Conservation (phyloP, 805 yeast species). For the Starmerella ratchasimensis region DNA sequence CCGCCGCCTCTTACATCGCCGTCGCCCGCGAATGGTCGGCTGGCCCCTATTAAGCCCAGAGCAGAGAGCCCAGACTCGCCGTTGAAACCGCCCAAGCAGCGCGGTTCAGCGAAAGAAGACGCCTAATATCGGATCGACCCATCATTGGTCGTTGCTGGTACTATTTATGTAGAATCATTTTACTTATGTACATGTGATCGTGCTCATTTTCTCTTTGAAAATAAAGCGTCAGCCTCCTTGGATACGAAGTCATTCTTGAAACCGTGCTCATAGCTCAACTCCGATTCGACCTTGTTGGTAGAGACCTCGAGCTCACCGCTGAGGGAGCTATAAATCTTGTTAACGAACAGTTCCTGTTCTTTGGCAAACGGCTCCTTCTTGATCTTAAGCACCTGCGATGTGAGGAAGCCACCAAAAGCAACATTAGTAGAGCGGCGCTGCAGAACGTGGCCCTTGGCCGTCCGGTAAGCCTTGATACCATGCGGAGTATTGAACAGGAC, state of each 20-base stretch:
- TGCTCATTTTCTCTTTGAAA: no score
- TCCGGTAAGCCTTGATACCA: slow-evolving; percentile 19
- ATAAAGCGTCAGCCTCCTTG: no score
- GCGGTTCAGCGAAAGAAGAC: no score
- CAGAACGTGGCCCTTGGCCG: slow-evolving; percentile 21
- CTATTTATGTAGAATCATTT: no score
- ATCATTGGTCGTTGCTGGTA: slow-evolving; percentile 1
- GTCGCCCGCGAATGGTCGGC: background rate
- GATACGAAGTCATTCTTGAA: no score
- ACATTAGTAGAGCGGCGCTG: slow-evolving; percentile 8
- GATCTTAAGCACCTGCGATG: slow-evolving; percentile 8
- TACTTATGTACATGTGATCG: no score
- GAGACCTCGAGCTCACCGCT: background rate
- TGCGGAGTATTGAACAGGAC: slow-evolving; percentile 23
- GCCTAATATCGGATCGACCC: slow-evolving; percentile 7
- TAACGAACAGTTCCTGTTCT: background rate
- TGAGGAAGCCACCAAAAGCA: slow-evolving; percentile 25
- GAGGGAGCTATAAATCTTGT: slow-evolving; percentile 1
- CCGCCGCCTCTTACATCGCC: slow-evolving; percentile 2
- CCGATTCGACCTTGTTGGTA: no score
- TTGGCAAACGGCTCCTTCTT: slow-evolving; percentile 1
- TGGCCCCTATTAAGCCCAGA: background rate
- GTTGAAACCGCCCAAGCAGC: background rate
- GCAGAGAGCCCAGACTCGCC: background rate
- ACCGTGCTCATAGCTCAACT: no score